These are phyloP conservation scores for Lentinula sp. DNA, from an alignment of 768 basidiomycete species.

Conservation along the genomic window DNA sequence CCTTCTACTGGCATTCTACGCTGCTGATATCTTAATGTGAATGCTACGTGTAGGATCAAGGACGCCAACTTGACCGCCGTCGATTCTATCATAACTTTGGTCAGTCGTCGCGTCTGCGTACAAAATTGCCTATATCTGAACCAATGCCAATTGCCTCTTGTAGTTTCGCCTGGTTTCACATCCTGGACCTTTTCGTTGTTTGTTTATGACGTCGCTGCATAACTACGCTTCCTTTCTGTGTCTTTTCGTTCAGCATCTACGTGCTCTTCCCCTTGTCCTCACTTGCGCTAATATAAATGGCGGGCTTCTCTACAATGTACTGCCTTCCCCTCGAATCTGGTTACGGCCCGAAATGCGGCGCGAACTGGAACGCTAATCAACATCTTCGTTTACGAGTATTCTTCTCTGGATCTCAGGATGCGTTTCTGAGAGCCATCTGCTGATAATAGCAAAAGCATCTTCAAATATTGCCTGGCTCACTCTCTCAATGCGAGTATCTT, in stretches of 20 bases:
- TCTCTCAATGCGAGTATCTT: too few relatives aligned
- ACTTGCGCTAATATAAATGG: too few relatives aligned
- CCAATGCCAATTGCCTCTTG: background rate
- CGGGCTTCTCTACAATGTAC: too few relatives aligned
- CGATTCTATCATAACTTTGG: constrained; percentile 66
- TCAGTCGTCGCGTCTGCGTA: constrained; percentile 22
- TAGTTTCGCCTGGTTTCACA: constrained; percentile 28
- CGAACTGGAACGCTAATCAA: constrained; percentile 74
- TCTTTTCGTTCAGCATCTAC: too few relatives aligned
- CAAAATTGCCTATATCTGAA: too few relatives aligned
- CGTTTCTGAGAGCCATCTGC: constrained; percentile 52
- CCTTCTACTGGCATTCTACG: constrained; percentile 75
- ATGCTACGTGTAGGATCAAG: constrained; percentile 67
- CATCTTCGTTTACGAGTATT: constrained; percentile 69
- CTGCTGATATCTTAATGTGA: constrained; percentile 69
- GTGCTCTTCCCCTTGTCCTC: too few relatives aligned
- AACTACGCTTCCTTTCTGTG: too few relatives aligned
- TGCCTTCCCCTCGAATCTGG: constrained; percentile 32
- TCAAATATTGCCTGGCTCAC: constrained; percentile 40
- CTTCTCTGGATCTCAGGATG: constrained; percentile 45
- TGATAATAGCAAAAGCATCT: constrained; percentile 40
- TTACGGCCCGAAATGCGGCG: constrained; percentile 46
- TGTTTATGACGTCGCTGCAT: constrained; percentile 32
- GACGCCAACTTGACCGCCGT: constrained; percentile 65
- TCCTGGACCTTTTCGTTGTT: constrained; percentile 29